phyloP scores from a whole-genome alignment of 169 alveolate species.

The Plasmodium knowlesi region DNA sequence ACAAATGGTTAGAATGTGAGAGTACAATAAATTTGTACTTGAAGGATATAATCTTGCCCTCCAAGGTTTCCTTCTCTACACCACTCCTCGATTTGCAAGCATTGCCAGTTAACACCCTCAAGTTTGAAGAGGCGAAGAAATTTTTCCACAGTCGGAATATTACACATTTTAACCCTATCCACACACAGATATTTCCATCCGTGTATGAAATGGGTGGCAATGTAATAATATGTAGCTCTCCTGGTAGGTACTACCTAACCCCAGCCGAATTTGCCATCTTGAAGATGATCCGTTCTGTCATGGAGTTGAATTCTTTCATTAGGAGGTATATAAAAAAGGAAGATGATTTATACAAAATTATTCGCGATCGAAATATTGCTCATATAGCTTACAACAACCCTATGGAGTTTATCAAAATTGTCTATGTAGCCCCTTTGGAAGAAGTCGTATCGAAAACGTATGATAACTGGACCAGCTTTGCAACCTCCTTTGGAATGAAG shows the following conservation, averaged over 20 bases:
- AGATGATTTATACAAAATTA: constrained; percentile 12
- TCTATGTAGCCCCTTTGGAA: constrained; percentile 69
- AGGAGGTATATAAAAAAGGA: constrained; percentile 22
- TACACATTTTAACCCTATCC: constrained; percentile 75
- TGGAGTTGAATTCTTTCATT: background rate
- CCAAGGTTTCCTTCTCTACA: constrained; percentile 94
- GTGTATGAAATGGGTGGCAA: constrained; percentile 77
- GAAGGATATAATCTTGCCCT: constrained; percentile 90
- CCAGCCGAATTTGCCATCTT: constrained; percentile 46
- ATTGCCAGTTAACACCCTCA: constrained; percentile 91
- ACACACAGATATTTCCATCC: constrained; percentile 81
- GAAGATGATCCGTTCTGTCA: background rate
- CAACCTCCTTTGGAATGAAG: constrained; percentile 3
- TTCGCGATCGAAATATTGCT: constrained; percentile 26
- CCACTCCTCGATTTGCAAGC: constrained; percentile 96
- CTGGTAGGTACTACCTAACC: constrained; percentile 31
- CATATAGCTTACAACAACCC: constrained; percentile 14
- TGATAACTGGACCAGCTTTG: constrained; percentile 30
- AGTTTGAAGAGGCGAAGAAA: constrained; percentile 89
- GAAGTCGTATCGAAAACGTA: constrained; percentile 37
- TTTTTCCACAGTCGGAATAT: constrained; percentile 77
- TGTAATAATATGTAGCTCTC: constrained; percentile 80
- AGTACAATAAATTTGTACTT: constrained; percentile 79
- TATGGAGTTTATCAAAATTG: constrained; percentile 20
- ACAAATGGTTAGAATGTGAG: constrained; percentile 90